Base-by-base conservation (phyloP, 192 early-diverging fungal genomes). In the Martensiomyces pterosporus region DNA sequence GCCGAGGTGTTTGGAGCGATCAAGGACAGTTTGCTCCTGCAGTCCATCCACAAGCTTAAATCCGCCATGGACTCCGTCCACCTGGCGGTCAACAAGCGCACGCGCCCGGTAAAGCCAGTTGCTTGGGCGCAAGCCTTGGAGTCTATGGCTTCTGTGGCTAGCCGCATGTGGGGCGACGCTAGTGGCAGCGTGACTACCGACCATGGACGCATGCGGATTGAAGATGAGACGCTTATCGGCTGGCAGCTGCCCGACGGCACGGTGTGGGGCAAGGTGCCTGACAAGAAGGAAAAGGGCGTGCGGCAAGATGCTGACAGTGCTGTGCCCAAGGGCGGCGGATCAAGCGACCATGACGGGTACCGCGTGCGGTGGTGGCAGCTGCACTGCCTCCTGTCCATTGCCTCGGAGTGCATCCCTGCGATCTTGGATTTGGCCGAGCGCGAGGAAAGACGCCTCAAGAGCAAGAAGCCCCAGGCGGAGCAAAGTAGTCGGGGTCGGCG, bases 231-330 rank as follows among this genome's bases (percentile, higher is more conserved):
- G 34, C 42, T 70, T 38, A 47, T 45, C n/a, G 67, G 67, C 5
- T 70, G 67, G 67, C 51, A 49, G 46, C 55, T 70, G 18, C 67
- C 67, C 6, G 67, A 70, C 17, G 67, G 58, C 17, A 50, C 60
- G 8, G 67, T 70, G 13, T 70, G 67, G 67, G 67, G 55, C 9
- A 43, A 23, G 3, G 40, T 13, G 29, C 29, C 29, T 12, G n/a
- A n/a, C n/a, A n/a, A n/a, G n/a, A n/a, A 9, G 24, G 35, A 17
- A 47, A n/a, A n/a, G 44, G 40, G 14, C 36, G 23, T 7, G 24
- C 33, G 24, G 6, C 41, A 43, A 24, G 3, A 8, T 24, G n/a
- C 23, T 9, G 43, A 4, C 9, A 7, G 4, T 6, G n/a, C n/a
- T n/a, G n/a, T n/a, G n/a, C n/a, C n/a, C n/a, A n/a, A n/a, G n/a